Conservation (phyloP, 768 basidiomycete species). For the Suillus brevipes region DNA sequence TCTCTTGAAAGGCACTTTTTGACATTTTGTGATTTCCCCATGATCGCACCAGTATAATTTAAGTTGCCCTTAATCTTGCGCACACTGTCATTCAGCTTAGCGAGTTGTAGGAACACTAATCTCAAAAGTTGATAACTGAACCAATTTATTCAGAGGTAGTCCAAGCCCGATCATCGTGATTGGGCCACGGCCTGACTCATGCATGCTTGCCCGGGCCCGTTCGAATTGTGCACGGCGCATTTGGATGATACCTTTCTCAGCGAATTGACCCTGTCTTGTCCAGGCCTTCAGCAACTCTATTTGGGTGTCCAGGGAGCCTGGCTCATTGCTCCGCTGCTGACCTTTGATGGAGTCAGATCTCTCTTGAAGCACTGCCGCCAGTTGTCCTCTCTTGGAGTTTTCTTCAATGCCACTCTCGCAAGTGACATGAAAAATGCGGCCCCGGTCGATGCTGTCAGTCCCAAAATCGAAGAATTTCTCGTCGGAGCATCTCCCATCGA, state of each 20-base stretch:
- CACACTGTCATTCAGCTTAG: too few species aligned
- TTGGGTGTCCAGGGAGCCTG: neutral
- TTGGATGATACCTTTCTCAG: neutral
- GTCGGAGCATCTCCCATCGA: neutral
- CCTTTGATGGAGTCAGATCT: neutral
- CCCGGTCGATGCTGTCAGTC: neutral
- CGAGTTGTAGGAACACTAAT: too few species aligned
- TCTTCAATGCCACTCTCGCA: neutral
- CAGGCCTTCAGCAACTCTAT: neutral
- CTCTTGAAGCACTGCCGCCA: neutral
- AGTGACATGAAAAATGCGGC: neutral
- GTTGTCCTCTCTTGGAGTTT: neutral
- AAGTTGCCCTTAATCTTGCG: too few species aligned
- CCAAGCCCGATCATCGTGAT: too few species aligned
- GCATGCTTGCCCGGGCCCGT: too few species aligned
- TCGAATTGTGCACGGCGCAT: neutral
- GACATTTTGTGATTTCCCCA: too few species aligned
- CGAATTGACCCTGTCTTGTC: neutral
- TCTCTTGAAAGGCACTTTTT: too few species aligned
- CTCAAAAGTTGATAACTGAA: too few species aligned
- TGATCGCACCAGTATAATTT: too few species aligned
- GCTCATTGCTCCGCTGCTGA: neutral
- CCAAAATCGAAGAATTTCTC: neutral
- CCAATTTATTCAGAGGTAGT: too few species aligned
- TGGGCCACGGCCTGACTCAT: too few species aligned